Conservation (phyloP, 2,329 filamentous ascomycete genomes). For the Epicoccum sorghinum region DNA sequence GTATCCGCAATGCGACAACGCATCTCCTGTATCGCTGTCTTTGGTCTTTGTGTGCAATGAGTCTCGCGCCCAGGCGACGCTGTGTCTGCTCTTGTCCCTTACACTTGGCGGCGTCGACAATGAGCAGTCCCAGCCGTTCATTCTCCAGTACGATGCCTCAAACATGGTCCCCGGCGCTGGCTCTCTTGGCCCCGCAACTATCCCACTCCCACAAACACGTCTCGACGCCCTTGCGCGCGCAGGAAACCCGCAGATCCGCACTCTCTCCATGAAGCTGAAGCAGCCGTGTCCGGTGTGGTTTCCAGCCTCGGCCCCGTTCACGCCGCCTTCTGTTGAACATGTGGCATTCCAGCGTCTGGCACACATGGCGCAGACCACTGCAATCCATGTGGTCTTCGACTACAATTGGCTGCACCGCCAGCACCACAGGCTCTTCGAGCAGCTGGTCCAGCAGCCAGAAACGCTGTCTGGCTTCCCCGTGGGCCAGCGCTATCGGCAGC, state of each 20-base stretch:
- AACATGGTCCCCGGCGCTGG: constrained; percentile 19
- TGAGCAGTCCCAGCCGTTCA: constrained; percentile 20
- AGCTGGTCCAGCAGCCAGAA: constrained; percentile 15
- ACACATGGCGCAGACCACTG: background rate
- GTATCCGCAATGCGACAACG: constrained; percentile 9
- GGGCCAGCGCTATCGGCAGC: background rate
- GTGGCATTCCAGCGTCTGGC: background rate
- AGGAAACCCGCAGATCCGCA: constrained; percentile 18
- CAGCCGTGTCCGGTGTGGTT: constrained; percentile 20
- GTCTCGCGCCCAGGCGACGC: constrained; percentile 15
- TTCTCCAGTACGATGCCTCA: constrained; percentile 26
- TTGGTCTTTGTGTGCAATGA: constrained; percentile 20
- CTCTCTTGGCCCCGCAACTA: constrained; percentile 8
- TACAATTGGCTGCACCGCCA: constrained; percentile 24
- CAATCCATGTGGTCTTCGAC: constrained; percentile 21
- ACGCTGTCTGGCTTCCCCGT: constrained; percentile 17
- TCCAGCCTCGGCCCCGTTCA: background rate
- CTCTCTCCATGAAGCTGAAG: constrained; percentile 12
- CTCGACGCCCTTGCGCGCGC: constrained; percentile 17
- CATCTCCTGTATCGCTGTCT: constrained; percentile 14
- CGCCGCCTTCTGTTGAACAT: background rate
- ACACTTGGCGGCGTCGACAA: background rate
- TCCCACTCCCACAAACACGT: constrained; percentile 1
- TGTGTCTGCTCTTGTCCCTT: constrained; percentile 12
- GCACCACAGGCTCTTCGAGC: constrained; percentile 10